Evolutionary conservation across 2,329 filamentous ascomycete genomes (phyloP).

Genomic region (Calonectria multiphialidica): DNA sequence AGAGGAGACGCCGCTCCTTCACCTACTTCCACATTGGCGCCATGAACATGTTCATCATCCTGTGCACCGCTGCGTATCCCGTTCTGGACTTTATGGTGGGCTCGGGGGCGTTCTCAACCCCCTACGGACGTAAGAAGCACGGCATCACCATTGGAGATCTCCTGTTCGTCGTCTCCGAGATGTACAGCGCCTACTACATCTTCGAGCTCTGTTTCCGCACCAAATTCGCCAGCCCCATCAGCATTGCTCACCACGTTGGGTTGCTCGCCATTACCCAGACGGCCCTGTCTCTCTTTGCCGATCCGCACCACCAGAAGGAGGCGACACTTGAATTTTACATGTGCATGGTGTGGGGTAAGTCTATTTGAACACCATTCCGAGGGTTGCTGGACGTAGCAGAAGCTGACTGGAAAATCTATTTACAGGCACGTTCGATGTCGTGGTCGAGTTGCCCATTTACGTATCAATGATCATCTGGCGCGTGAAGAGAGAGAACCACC

Average conservation of each 20-base stretch:
- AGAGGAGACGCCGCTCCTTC: background rate
- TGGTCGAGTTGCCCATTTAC: background rate
- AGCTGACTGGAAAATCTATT: background rate
- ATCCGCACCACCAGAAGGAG: background rate
- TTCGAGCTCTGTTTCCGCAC: background rate
- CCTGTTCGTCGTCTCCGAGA: background rate
- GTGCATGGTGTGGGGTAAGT: slow-evolving; percentile 2
- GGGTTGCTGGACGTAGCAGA: too few relatives aligned
- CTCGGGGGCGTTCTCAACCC: background rate
- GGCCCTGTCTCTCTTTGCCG: background rate
- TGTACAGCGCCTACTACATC: background rate
- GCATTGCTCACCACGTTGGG: background rate
- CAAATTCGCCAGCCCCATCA: background rate
- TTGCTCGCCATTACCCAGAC: background rate
- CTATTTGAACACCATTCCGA: background rate
- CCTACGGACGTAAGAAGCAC: background rate
- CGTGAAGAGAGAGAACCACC: background rate
- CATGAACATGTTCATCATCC: background rate
- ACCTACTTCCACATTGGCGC: slow-evolving; percentile 1
- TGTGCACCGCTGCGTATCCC: background rate
- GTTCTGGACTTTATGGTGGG: background rate
- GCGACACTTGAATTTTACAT: background rate
- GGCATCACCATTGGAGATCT: background rate
- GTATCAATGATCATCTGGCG: background rate
- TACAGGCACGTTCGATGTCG: background rate